These are phyloP conservation scores for Urochloa ruziziensis DNA, from an alignment of 176 grass and related monocot genomes.

Conservation along the genomic window DNA sequence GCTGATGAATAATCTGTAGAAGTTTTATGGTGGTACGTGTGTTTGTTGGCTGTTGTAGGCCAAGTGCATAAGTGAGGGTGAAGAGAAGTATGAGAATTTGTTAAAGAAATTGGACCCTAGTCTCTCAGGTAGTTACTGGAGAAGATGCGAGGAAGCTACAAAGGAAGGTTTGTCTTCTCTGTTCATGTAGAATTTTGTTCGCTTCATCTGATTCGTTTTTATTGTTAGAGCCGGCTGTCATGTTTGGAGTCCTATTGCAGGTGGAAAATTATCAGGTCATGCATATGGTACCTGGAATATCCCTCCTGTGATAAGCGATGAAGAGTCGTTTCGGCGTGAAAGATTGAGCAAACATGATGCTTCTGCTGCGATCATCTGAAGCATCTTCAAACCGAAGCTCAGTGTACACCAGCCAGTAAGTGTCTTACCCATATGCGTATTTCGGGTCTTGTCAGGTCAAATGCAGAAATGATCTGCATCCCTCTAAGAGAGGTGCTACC, in stretches of 20 bases:
- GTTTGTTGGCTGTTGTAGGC: constrained; percentile 39
- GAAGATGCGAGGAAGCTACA: constrained; percentile 92
- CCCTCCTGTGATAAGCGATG: constrained; percentile 69
- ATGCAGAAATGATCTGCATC: constrained; percentile 3
- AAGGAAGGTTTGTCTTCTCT: constrained; percentile 58
- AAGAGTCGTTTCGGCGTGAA: constrained; percentile 59
- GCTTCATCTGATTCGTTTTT: constrained; percentile 3
- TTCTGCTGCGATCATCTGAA: constrained; percentile 14
- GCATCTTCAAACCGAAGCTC: neutral
- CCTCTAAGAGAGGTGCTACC: neutral
- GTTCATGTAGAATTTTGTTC: neutral
- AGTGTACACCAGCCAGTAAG: neutral
- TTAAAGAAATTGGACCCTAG: constrained; percentile 63
- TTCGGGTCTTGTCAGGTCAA: neutral
- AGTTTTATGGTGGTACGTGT: neutral
- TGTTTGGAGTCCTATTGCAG: constrained; percentile 36
- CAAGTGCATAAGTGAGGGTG: constrained; percentile 75
- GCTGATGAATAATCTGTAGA: neutral
- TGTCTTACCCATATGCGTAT: neutral
- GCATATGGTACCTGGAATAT: constrained; percentile 84
- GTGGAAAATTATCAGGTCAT: constrained; percentile 62
- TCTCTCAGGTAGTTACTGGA: constrained; percentile 62
- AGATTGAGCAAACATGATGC: constrained; percentile 17
- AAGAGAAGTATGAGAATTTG: constrained; percentile 67
- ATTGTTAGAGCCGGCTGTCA: neutral